Base-by-base conservation (phyloP, 1,139 yeast genomes). In the Suhomyces kunorum region DNA sequence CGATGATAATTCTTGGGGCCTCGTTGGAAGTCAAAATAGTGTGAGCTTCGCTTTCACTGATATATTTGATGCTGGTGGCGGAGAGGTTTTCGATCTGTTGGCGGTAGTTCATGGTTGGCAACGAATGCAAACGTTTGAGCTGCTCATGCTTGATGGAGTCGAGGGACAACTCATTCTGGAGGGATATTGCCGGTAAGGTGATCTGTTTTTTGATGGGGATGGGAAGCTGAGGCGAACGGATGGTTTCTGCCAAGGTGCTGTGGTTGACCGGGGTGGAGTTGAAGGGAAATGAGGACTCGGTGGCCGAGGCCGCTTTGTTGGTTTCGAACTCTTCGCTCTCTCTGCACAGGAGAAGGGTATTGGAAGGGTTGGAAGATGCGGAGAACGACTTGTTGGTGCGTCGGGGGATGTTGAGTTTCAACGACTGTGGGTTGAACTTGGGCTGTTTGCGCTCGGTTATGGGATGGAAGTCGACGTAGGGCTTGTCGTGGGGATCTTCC, bases 1-100 rank as follows among this genome's bases (percentile, higher is more conserved):
- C 96, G 12, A 87, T 64, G 5, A 83, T 50, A 22, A 84, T 56
- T 15, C 66, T 50, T 15, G 34, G 26, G 8, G 31, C 29, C 9
- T 28, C 29, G 23, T 32, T 22, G 13, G 29, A 25, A n/a, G 36
- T 26, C 6, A 39, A 42, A 14, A 28, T 11, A 6, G 31, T 22
- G 6, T 28, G 14, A n/a, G 39, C 39, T 11, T 38, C 36, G 13
- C 15, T 12, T n/a, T 17, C 27, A 11, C 32, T 19, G 16, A 43
- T 15, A 23, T 40, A 43, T 18, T 38, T 38, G 18, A 40, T 42
- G 33, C 22, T 32, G 12, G 36, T 35, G 19, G 30, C 36, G 4
- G 49, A 44, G 17, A 49, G 42, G 20, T 33, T 45, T 24, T 32
- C 34, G 14, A 47, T 51, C 34, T 47, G 55, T 8, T 34, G 40